Conservation (phyloP, 2,329 filamentous ascomycete species). For the Annulohypoxylon truncatum region DNA sequence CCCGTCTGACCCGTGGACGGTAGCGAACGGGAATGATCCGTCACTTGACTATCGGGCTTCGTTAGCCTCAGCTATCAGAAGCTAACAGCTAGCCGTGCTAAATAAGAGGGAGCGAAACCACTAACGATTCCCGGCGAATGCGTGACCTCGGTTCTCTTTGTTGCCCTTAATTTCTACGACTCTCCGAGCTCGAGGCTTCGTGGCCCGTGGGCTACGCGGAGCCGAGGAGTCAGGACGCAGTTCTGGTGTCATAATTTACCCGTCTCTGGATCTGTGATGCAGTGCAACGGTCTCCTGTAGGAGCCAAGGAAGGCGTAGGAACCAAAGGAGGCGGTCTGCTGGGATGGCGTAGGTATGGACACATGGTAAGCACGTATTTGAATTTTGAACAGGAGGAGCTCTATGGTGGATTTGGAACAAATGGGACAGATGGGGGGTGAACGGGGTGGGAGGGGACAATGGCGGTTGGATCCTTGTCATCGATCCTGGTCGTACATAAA, state of each 20-base stretch:
- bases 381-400: slow-evolving; percentile 27
- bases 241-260: slow-evolving; percentile 37
- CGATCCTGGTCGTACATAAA: slow-evolving; percentile 24
- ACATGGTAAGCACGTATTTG: slow-evolving; percentile 31
- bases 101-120: slow-evolving; percentile 13
- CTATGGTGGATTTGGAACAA: slow-evolving; percentile 10
- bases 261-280: slow-evolving; percentile 36
- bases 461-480: slow-evolving; percentile 36
- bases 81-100: slow-evolving; percentile 21
- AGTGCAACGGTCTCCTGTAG: slow-evolving; percentile 26
- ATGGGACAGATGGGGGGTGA: slow-evolving; percentile 1
- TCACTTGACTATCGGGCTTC: slow-evolving; percentile 36
- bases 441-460: slow-evolving; percentile 21
- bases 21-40: slow-evolving; percentile 34
- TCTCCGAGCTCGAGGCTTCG: not conserved
- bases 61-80: slow-evolving; percentile 9
- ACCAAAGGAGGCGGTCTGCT: slow-evolving; percentile 31
- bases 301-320: not conserved
- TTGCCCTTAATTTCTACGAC: slow-evolving; percentile 11
- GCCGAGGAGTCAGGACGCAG: slow-evolving; percentile 18
- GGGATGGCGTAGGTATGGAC: slow-evolving; percentile 17
- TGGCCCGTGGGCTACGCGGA: slow-evolving; percentile 7
- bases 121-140: slow-evolving; percentile 30
- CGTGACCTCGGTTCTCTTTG: slow-evolving; percentile 32
- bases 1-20: slow-evolving; percentile 19